Evolutionary conservation across 192 early-diverging fungal genomes (phyloP), one percentile per base, ranked within the genome.

Genomic region (Coemansia sp.): DNA sequence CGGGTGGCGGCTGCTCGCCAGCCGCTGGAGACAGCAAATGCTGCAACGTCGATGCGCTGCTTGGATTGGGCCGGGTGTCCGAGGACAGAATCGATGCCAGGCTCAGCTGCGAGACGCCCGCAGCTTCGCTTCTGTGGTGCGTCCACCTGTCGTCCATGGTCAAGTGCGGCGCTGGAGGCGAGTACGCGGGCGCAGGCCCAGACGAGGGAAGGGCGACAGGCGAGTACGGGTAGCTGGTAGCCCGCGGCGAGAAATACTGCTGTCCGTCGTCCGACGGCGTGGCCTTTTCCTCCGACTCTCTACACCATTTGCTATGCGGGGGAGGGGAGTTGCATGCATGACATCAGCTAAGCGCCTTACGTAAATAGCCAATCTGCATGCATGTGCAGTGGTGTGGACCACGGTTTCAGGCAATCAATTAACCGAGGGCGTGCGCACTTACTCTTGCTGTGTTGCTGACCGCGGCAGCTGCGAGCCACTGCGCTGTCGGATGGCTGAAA

Each of bases 401-500:
- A 29, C 38, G 19, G 57, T 42, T 39, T 6, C 51, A 32, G 15
- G 15, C 25, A 15, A 17, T 54, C 7, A 14, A 54, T 54, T 32
- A 54, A 12, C 51, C 51, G 51, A 31, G 15, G 6, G 15, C 5
- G 24, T 14, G 14, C 15, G 11, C 2, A 74, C 78, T 81, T 81
- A 81, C 78, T 81, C 78, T 59, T 75, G 51, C 29, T 39, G 70
- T 15, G 62, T 14, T 32, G 60, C 12, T 27, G 51, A 19, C 29
- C 29, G 70, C 19, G 60, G 68, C 47, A 67, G 47, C 39, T 39
- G 61, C 0, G 65, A 43, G 58, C 51, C 29, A 27, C 71, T 58
- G 64, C 79, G 79, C 68, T 68, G 73, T 0, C 65, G 46, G 53
- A 82, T 82, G 53, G 70, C 79, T 3, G 59, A 37, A 54, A 82